These are phyloP conservation scores for Triticum urartu DNA, from an alignment of 176 grass and related monocot genomes.

Conservation along the genomic window DNA sequence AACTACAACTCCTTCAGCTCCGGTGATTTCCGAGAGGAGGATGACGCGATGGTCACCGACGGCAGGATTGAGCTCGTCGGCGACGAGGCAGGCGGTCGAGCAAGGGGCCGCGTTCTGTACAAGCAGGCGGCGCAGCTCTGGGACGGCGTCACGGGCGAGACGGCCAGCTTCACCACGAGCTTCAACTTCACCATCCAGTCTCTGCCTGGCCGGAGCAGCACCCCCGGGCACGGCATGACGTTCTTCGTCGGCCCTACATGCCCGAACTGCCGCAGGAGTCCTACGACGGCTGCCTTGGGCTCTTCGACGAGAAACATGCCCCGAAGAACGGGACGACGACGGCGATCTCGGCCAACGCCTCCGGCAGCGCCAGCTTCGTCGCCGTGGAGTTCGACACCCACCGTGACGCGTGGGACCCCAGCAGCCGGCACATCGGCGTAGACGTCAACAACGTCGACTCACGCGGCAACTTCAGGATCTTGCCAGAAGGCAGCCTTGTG, in stretches of 20 bases:
- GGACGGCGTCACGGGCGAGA: not conserved
- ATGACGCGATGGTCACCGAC: too few relatives aligned
- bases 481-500: conserved; percentile 28
- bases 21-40: too few relatives aligned
- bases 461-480: not conserved
- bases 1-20: too few relatives aligned
- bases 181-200: too few relatives aligned
- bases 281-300: conserved; percentile 43
- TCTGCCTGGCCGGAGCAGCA: too few relatives aligned
- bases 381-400: conserved; percentile 60
- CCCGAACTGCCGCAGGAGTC: conserved; percentile 22
- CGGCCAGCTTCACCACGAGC: not conserved
- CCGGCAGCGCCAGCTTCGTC: conserved; percentile 28
- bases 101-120: not conserved
- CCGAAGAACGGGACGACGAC: not conserved
- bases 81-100: not conserved
- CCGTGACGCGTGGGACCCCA: conserved; percentile 32
- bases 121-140: not conserved
- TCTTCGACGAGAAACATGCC: conserved; percentile 1
- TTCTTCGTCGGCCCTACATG: conserved; percentile 52
- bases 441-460: conserved; percentile 49
- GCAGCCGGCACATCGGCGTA: conserved; percentile 41
- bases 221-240: conserved; percentile 36
- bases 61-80: too few relatives aligned
- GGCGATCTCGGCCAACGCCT: not conserved